Conservation (phyloP, 1,284 basidiomycete genomes). For the Ceratobasidium sp. region DNA sequence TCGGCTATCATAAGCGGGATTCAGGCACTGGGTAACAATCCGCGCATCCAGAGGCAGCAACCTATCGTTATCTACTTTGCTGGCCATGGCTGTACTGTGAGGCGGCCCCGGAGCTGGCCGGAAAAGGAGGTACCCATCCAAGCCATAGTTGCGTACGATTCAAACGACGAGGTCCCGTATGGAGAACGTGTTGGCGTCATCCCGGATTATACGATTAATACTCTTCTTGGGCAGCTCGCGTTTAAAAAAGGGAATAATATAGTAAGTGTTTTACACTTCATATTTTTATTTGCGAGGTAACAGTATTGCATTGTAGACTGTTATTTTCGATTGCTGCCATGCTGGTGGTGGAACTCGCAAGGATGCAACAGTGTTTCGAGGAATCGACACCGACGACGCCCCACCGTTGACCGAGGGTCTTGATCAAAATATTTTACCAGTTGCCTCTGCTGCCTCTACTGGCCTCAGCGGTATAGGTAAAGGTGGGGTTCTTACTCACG, state of each 20-base stretch:
- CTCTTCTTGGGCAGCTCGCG: background rate
- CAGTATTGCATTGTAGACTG: background rate
- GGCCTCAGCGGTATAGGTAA: too few relatives aligned
- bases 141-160: background rate
- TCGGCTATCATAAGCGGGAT: background rate
- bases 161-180: background rate
- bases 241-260: background rate
- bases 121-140: background rate
- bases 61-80: constrained; percentile 1
- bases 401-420: background rate
- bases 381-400: background rate
- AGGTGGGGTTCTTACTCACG: background rate
- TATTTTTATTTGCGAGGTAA: background rate
- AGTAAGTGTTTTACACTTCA: background rate
- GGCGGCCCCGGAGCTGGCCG: background rate
- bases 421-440: background rate
- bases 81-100: background rate
- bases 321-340: constrained; percentile 11
- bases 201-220: background rate
- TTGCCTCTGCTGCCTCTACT: too few relatives aligned
- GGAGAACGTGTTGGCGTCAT: background rate
- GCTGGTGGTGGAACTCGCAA: background rate
- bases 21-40: background rate
- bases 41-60: background rate
- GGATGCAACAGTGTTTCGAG: background rate